Percentiles rank a stretch among this genome's conserved stretches.
These are phyloP conservation scores for Penicillium sp. DNA, from an alignment of 2,329 filamentous ascomycete species.

Conservation along the genomic window DNA sequence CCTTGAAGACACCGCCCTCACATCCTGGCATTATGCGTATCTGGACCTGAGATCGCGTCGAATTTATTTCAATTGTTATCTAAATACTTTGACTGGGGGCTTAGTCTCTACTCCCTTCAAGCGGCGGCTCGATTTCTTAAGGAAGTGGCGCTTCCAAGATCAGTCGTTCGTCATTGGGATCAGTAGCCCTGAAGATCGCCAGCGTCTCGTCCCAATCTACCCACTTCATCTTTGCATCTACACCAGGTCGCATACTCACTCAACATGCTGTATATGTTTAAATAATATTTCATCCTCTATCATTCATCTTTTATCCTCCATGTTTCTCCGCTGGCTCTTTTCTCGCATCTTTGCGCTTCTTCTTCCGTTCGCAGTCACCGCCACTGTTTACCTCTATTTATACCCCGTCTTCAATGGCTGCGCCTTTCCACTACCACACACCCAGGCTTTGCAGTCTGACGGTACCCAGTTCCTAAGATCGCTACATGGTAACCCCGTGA, in stretches of 20 bases:
- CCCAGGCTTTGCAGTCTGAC: conserved; percentile 2
- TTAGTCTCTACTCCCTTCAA: neutral
- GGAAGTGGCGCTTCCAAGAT: neutral
- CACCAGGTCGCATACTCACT: conserved; percentile 10
- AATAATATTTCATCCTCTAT: conserved; percentile 9
- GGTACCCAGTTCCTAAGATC: neutral
- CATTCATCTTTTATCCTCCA: conserved; percentile 34
- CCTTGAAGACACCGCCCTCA: no score
- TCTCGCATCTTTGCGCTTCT: conserved; percentile 51
- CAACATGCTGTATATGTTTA: conserved; percentile 23
- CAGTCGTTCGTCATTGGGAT: neutral
- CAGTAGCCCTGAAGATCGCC: neutral
- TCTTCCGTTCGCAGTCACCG: conserved; percentile 67
- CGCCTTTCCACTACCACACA: conserved; percentile 65
- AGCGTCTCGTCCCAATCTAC: neutral
- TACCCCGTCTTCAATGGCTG: conserved; percentile 82
- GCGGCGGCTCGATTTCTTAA: neutral
- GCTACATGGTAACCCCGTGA: conserved; percentile 26
- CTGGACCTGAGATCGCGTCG: no score
- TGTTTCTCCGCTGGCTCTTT: conserved; percentile 53
- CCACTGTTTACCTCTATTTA: conserved; percentile 79
- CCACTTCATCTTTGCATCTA: conserved; percentile 8
- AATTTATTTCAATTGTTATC: no score
- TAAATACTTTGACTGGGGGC: no score
- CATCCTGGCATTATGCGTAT: no score